Percentiles rank a stretch among this genome's conserved stretches.
Evolutionary conservation across 1,284 basidiomycete genomes (phyloP).

Genomic region (Leccinum griseonigrum): DNA sequence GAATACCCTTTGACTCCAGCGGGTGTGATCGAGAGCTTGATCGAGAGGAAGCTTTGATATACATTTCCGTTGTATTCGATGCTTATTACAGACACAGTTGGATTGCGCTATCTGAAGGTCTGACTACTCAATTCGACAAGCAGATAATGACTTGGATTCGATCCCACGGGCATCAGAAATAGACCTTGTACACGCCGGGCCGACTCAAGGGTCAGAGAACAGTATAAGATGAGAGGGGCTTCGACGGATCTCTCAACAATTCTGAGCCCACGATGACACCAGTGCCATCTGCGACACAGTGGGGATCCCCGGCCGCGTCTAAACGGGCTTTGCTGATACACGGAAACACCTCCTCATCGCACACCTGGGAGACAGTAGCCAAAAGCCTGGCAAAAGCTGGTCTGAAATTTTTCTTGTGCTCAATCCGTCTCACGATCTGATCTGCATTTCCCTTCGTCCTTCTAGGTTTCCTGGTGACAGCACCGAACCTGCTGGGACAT

Average conservation of each 20-base stretch:
- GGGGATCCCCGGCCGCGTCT: conserved; percentile 19
- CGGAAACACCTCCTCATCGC: conserved; percentile 17
- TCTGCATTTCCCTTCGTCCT: not conserved
- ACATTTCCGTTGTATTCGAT: not conserved
- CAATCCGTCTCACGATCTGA: not conserved
- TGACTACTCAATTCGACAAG: not conserved
- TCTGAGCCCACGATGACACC: conserved; percentile 11
- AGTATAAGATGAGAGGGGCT: not conserved
- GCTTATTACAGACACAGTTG: not conserved
- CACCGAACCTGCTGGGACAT: conserved; percentile 21
- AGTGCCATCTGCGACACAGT: conserved; percentile 19
- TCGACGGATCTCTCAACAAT: not conserved
- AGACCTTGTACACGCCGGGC: not conserved
- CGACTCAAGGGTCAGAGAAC: not conserved
- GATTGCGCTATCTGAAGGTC: not conserved
- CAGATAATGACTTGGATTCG: not conserved
- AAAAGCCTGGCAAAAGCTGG: conserved; percentile 8
- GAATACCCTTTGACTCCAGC: conserved; percentile 72
- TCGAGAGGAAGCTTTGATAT: conserved; percentile 63
- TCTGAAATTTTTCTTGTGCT: not conserved
- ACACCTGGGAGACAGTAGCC: conserved; percentile 18
- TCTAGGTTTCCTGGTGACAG: conserved; percentile 18
- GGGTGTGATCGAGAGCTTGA: conserved; percentile 77
- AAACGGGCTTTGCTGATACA: conserved; percentile 23
- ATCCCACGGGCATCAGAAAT: conserved; percentile 13